These are phyloP conservation scores for Sonneratia caseolaris DNA, from an alignment of 345 rosid genomes.

Conservation along the genomic window DNA sequence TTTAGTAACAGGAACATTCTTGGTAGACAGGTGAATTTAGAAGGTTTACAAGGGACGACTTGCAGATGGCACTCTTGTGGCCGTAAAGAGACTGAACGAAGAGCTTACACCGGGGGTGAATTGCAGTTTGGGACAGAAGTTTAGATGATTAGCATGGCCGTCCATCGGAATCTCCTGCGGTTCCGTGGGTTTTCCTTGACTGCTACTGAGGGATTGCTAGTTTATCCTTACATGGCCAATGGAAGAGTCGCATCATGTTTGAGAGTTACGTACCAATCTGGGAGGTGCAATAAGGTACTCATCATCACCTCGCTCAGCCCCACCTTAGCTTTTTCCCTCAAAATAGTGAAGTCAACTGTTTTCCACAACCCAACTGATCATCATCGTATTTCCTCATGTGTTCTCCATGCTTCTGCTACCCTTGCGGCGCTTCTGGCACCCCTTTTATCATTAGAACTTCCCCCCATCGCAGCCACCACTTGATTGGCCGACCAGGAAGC, in stretches of 20 bases:
- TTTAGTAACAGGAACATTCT: conserved; percentile 87
- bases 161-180: conserved; percentile 86
- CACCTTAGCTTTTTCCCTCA: not conserved
- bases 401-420: too few species aligned
- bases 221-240: conserved; percentile 97
- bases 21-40: conserved; percentile 94
- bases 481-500: conserved; percentile 81
- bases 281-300: not conserved
- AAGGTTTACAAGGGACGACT: conserved; percentile 88
- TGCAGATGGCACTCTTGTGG: conserved; percentile 86
- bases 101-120: conserved; percentile 96
- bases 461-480: conserved; percentile 79
- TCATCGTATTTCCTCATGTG: not conserved
- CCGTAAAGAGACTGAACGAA: conserved; percentile 91
- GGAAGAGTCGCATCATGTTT: conserved; percentile 97
- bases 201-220: conserved; percentile 83
- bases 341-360: not conserved
- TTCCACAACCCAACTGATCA: not conserved
- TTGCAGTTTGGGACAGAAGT: conserved; percentile 97
- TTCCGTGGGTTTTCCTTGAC: conserved; percentile 96
- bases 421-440: too few species aligned
- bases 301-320: not conserved
- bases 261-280: conserved; percentile 39
- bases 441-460: conserved; percentile 45
- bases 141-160: conserved; percentile 99